phyloP scores from a whole-genome alignment of 345 rosid species.

The Kandelia obovata region DNA sequence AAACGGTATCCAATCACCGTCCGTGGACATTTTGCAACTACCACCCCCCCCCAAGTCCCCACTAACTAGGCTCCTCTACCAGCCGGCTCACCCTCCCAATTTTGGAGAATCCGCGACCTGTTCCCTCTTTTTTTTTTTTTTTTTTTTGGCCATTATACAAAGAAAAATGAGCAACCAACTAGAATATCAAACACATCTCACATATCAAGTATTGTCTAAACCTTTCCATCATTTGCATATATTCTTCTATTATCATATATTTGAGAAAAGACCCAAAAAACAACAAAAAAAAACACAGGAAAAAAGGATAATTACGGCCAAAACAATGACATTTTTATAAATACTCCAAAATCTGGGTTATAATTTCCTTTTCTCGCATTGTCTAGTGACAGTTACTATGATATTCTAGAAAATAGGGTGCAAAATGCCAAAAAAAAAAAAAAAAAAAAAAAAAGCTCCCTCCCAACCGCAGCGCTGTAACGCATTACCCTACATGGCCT shows the following conservation, averaged over 20 bases:
- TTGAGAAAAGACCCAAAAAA: too few species aligned
- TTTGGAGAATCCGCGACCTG: conserved; percentile 6
- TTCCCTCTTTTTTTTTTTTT: background rate
- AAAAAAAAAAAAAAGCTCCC: background rate
- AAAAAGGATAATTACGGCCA: too few species aligned
- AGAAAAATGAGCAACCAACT: too few species aligned
- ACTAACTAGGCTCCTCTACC: conserved; percentile 12
- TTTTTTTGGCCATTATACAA: conserved; percentile 10
- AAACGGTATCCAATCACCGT: background rate
- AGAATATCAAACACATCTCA: too few species aligned
- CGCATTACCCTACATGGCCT: conserved; percentile 3
- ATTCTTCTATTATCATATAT: too few species aligned
- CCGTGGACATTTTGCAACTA: conserved; percentile 2
- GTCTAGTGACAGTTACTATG: too few species aligned
- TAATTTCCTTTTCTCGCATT: too few species aligned
- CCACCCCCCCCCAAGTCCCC: background rate
- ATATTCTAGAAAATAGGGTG: background rate
- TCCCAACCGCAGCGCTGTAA: background rate
- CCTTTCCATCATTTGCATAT: too few species aligned
- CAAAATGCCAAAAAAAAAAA: background rate
- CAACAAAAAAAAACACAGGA: too few species aligned
- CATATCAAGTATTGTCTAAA: too few species aligned
- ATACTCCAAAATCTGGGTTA: too few species aligned
- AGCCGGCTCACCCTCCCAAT: conserved; percentile 13
- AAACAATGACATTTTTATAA: too few species aligned